phyloP scores from a whole-genome alignment of 1,139 yeast species.

The Kurtzmaniella natalensis region DNA sequence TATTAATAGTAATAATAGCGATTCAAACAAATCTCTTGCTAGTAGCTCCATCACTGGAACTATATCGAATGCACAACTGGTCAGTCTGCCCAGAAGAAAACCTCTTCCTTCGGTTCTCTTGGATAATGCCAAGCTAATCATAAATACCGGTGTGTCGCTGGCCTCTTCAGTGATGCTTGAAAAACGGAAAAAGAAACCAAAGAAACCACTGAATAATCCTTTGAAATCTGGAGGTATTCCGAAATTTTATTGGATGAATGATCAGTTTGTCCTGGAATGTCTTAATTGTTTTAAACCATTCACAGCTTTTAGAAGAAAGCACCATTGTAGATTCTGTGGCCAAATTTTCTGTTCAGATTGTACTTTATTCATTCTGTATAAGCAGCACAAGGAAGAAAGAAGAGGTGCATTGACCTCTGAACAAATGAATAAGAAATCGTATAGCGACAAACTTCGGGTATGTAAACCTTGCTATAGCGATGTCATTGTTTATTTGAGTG shows the following conservation, averaged over 20 bases:
- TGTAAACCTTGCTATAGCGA: slow-evolving; percentile 76
- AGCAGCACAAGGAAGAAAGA: slow-evolving; percentile 51
- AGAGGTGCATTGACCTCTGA: slow-evolving; percentile 10
- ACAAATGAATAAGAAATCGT: slow-evolving; percentile 24
- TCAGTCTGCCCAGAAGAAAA: slow-evolving; percentile 16
- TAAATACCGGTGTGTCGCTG: slow-evolving; percentile 25
- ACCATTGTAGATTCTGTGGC: slow-evolving; percentile 85
- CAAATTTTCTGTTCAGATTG: slow-evolving; percentile 92
- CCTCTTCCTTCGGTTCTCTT: slow-evolving; percentile 28
- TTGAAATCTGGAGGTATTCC: slow-evolving; percentile 50
- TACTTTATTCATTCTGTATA: slow-evolving; percentile 73
- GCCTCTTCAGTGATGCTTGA: slow-evolving; percentile 23
- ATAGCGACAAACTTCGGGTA: slow-evolving; percentile 69
- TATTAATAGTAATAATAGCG: too few relatives aligned
- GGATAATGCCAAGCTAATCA: slow-evolving; percentile 37
- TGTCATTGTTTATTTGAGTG: slow-evolving; percentile 62
- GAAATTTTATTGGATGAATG: slow-evolving; percentile 87
- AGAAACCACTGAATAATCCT: slow-evolving; percentile 40
- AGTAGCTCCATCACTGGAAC: not conserved
- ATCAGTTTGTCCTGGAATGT: slow-evolving; percentile 79
- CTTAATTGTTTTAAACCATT: slow-evolving; percentile 71
- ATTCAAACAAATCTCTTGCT: too few relatives aligned
- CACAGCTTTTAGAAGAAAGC: slow-evolving; percentile 80
- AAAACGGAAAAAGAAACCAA: slow-evolving; percentile 25
- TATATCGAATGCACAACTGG: not conserved